Percentiles rank a stretch among this genome's conserved stretches.
Evolutionary conservation across 805 yeast species (phyloP).

Genomic region (Kuraishia molischiana): DNA sequence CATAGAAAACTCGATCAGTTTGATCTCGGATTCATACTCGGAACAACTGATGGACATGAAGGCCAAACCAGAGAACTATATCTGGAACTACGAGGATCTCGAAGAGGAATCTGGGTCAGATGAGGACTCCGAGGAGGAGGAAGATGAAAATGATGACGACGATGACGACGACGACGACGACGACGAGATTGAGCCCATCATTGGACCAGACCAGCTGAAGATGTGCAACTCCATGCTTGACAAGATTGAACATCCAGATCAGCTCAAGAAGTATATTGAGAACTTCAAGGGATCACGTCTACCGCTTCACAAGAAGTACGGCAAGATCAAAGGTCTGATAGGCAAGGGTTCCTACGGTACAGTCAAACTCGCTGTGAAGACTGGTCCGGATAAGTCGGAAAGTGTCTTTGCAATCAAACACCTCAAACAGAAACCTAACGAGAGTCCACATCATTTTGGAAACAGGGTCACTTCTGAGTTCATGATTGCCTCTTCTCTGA

Average conservation of each 20-base stretch:
- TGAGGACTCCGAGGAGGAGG: conserved; percentile 6
- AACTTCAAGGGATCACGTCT: conserved; percentile 17
- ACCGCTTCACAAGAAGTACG: conserved; percentile 35
- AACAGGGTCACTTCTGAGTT: conserved; percentile 84
- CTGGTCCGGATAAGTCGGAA: conserved; percentile 27
- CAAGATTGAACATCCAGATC: conserved; percentile 32
- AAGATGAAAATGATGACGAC: conserved; percentile 6
- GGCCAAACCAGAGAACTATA: conserved; percentile 24
- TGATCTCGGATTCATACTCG: conserved; percentile 26
- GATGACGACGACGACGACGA: conserved; percentile 27
- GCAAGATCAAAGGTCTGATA: conserved; percentile 37
- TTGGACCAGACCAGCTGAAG: conserved; percentile 38
- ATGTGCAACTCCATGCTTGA: conserved; percentile 37
- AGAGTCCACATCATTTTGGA: conserved; percentile 44
- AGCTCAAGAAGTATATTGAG: conserved; percentile 18
- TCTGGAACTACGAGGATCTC: conserved; percentile 28
- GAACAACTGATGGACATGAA: conserved; percentile 22
- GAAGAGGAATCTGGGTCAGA: no score
- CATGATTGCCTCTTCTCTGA: conserved; percentile 72
- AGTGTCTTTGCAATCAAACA: conserved; percentile 67
- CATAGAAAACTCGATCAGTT: conserved; percentile 21
- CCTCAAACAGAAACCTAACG: conserved; percentile 52
- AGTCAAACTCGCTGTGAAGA: conserved; percentile 31
- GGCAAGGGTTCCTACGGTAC: conserved; percentile 41
- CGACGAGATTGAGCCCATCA: conserved; percentile 34